Conservation (phyloP, 208 protist species). For the Crithidia brevicula region DNA sequence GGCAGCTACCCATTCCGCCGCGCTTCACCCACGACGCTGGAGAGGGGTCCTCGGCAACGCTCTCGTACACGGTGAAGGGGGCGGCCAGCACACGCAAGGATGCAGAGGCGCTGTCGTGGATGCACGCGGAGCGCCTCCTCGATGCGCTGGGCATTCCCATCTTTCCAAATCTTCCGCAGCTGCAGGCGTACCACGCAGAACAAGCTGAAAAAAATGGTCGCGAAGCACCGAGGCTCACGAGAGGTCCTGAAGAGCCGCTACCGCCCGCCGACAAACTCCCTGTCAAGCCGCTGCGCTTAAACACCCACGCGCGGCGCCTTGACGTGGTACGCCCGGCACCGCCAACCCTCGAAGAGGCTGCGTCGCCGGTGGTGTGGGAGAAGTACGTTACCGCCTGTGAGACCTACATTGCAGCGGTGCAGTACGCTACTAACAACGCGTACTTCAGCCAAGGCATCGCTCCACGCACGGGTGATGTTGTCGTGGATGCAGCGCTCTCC, state of each 20-base stretch:
- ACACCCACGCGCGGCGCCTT: neutral
- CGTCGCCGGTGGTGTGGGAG: slow-evolving; percentile 41
- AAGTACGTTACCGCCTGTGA: slow-evolving; percentile 70
- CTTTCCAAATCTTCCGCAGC: slow-evolving; percentile 81
- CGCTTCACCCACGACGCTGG: slow-evolving; percentile 12
- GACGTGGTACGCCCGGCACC: neutral
- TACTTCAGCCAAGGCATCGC: slow-evolving; percentile 66
- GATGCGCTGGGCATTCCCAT: slow-evolving; percentile 71
- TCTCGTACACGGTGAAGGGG: slow-evolving; percentile 45
- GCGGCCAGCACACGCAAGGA: slow-evolving; percentile 77
- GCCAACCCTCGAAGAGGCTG: neutral
- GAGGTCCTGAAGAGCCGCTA: slow-evolving; percentile 2
- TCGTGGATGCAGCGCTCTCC: slow-evolving; percentile 66
- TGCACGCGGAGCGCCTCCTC: slow-evolving; percentile 89
- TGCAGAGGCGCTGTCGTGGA: slow-evolving; percentile 86
- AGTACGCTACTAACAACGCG: slow-evolving; percentile 45
- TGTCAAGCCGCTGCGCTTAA: slow-evolving; percentile 23
- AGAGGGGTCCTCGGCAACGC: neutral
- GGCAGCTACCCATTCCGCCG: slow-evolving; percentile 49
- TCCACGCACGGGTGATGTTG: slow-evolving; percentile 64
- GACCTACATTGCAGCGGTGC: slow-evolving; percentile 55
- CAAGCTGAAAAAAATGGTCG: slow-evolving; percentile 50
- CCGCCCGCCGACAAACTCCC: neutral
- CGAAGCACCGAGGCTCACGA: slow-evolving; percentile 36
- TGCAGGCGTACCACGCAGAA: slow-evolving; percentile 76